phyloP scores from a whole-genome alignment of 2,329 filamentous ascomycete genomes.

The Orbilia ellipsospora region DNA sequence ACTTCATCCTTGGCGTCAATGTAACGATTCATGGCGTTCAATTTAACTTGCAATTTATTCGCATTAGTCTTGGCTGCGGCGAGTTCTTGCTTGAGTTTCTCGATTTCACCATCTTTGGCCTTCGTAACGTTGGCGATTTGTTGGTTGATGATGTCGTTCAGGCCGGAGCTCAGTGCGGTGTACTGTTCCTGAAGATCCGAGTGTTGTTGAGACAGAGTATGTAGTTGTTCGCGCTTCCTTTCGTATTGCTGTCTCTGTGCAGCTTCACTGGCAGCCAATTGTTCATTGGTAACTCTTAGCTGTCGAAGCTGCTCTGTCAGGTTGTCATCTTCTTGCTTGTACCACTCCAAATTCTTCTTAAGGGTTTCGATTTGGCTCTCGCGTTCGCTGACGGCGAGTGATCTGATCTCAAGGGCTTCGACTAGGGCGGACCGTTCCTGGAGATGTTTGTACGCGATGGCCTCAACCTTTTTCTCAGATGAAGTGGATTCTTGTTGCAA shows the following conservation, averaged over 20 bases:
- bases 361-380: slow-evolving; percentile 88
- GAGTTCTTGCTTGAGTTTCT: slow-evolving; percentile 79
- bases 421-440: slow-evolving; percentile 66
- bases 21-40: slow-evolving; percentile 72
- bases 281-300: slow-evolving; percentile 81
- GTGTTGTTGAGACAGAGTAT: slow-evolving; percentile 75
- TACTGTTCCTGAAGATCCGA: slow-evolving; percentile 75
- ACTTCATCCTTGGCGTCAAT: slow-evolving; percentile 86
- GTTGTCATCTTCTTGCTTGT: slow-evolving; percentile 81
- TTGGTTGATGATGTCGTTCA: slow-evolving; percentile 71
- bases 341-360: slow-evolving; percentile 78
- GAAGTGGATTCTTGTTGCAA: slow-evolving; percentile 78
- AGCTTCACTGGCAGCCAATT: slow-evolving; percentile 77
- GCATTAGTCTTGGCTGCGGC: slow-evolving; percentile 75
- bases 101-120: slow-evolving; percentile 86
- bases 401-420: slow-evolving; percentile 72
- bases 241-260: slow-evolving; percentile 75
- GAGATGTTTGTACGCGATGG: slow-evolving; percentile 68
- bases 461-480: slow-evolving; percentile 74
- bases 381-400: slow-evolving; percentile 79
- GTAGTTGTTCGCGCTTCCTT: slow-evolving; percentile 67
- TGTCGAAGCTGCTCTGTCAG: slow-evolving; percentile 82
- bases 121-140: slow-evolving; percentile 75
- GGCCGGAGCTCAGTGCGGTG: slow-evolving; percentile 70
- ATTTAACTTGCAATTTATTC: slow-evolving; percentile 69